Evolutionary conservation across 2,329 filamentous ascomycete genomes (phyloP).

Genomic region (Aspergillus oerlinghausenensis): DNA sequence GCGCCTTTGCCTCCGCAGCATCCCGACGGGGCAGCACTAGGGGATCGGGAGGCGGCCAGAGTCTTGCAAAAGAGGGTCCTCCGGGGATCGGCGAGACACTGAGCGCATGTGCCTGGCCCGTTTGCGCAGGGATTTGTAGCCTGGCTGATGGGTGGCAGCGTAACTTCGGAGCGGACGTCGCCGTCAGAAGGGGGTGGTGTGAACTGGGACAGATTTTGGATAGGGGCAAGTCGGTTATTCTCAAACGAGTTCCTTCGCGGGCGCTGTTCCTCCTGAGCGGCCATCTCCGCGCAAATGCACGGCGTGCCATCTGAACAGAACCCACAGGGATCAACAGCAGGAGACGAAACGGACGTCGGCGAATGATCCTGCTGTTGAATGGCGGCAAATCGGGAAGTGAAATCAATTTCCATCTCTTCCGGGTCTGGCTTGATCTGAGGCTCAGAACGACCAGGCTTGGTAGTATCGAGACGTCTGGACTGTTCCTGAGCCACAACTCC

Average conservation of each 20-base stretch:
- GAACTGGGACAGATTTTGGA: slow-evolving; percentile 45
- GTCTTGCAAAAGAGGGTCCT: slow-evolving; percentile 80
- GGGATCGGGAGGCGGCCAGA: slow-evolving; percentile 58
- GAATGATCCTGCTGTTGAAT: slow-evolving; percentile 24
- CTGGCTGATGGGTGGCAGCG: slow-evolving; percentile 32
- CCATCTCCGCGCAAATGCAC: slow-evolving; percentile 72
- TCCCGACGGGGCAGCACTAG: slow-evolving; percentile 35
- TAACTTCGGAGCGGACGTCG: slow-evolving; percentile 55
- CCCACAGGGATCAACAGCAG: slow-evolving; percentile 65
- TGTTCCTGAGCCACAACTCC: slow-evolving; percentile 36
- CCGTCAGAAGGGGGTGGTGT: slow-evolving; percentile 52
- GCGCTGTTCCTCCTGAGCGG: slow-evolving; percentile 38
- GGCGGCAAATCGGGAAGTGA: slow-evolving; percentile 61
- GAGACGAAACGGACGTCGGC: slow-evolving; percentile 27
- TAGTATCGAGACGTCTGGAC: slow-evolving; percentile 31
- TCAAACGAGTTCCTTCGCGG: slow-evolving; percentile 43
- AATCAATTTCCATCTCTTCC: slow-evolving; percentile 64
- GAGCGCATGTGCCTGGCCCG: slow-evolving; percentile 72
- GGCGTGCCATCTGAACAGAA: slow-evolving; percentile 80
- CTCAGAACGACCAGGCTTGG: slow-evolving; percentile 54
- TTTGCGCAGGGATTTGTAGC: slow-evolving; percentile 51
- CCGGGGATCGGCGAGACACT: slow-evolving; percentile 72
- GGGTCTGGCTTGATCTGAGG: slow-evolving; percentile 43
- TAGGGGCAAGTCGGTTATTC: slow-evolving; percentile 40
- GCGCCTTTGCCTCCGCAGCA: slow-evolving; percentile 60